Evolutionary conservation across 1,284 basidiomycete genomes (phyloP), one percentile per base, ranked within the genome.

Genomic region (Retiboletus fuscus): DNA sequence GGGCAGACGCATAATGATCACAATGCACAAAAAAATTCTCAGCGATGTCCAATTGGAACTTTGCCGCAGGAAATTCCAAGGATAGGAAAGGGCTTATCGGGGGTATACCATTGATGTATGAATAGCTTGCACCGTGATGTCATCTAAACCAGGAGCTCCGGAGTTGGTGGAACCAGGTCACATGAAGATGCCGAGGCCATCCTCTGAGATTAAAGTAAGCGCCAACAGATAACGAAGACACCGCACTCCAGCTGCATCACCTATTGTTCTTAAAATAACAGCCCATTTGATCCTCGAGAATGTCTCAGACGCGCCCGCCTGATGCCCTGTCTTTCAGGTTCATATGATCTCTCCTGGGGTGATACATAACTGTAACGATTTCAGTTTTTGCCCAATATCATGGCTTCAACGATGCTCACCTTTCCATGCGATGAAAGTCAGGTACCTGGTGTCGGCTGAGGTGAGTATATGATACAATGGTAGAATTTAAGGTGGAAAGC

Each of bases 1-100:
- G 26, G 70, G 57, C 41, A 67, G 28, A 53, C 66, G 67, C 63
- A 68, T 66, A 72, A 72, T 46, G 60, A 20, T 30, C 39, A 53
- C 26, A 34, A 16, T 39, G 22, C 43, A 26, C 43, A 26, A 13
- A 74, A 11, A 8, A 44, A 63, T 30, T 41, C 46, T 49, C n/a
- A n/a, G n/a, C n/a, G 47, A 30, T 49, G 47, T 58, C n/a, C 44
- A 63, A 39, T 20, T 15, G 22, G 66, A 41, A 55, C n/a, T 57
- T 15, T 44, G 26, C 39, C 58, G 28, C 26, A 43, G 30, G 43
- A 43, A n/a, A 60, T 53, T 46, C 69, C 71, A 62, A 11, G 44
- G 34, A 30, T 57, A 62, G 43, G 55, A 18, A 53, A 28, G 30
- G 22, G 39, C 62, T 55, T 34, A 53, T 28, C 28, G 65, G 72